Conservation (phyloP, 2,329 filamentous ascomycete genomes). For the Lecanoromycetidae sp. region DNA sequence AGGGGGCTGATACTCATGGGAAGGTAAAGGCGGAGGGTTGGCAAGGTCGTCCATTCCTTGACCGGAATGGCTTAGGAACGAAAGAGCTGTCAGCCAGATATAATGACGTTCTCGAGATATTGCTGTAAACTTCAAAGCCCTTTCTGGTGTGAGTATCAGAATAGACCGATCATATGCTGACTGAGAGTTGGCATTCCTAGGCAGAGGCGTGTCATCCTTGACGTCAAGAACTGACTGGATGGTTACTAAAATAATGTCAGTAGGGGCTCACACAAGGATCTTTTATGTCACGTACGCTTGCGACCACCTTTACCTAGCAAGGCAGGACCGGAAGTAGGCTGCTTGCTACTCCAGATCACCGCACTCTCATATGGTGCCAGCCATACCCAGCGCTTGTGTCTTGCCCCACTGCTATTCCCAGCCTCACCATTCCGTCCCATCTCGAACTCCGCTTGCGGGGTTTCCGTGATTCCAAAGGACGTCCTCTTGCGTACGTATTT, state of each 20-base stretch:
- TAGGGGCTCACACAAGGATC: neutral
- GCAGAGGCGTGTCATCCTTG: conserved; percentile 79
- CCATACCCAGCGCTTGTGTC: conserved; percentile 98
- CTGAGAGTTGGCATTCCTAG: conserved; percentile 49
- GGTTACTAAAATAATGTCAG: conserved; percentile 48
- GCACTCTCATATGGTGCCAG: conserved; percentile 90
- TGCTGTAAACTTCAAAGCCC: conserved; percentile 91
- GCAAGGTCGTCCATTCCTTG: conserved; percentile 67
- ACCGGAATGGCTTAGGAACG: conserved; percentile 83
- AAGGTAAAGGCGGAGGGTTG: conserved; percentile 42
- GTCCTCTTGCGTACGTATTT: conserved; percentile 50
- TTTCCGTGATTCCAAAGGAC: conserved; percentile 70
- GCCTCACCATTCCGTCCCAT: conserved; percentile 51
- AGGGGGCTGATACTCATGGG: conserved; percentile 41
- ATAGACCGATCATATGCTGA: conserved; percentile 81
- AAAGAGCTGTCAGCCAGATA: conserved; percentile 85
- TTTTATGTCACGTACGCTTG: conserved; percentile 59
- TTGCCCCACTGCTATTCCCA: conserved; percentile 50
- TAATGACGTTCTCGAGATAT: conserved; percentile 74
- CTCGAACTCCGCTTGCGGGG: conserved; percentile 36
- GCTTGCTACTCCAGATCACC: conserved; percentile 97
- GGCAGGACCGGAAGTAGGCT: conserved; percentile 76
- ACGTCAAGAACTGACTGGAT: conserved; percentile 97
- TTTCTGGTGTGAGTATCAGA: conserved; percentile 80
- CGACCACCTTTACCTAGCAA: conserved; percentile 88